These are phyloP conservation scores for Talaromyces sp. DNA, from an alignment of 2,329 filamentous ascomycete genomes.

Conservation along the genomic window DNA sequence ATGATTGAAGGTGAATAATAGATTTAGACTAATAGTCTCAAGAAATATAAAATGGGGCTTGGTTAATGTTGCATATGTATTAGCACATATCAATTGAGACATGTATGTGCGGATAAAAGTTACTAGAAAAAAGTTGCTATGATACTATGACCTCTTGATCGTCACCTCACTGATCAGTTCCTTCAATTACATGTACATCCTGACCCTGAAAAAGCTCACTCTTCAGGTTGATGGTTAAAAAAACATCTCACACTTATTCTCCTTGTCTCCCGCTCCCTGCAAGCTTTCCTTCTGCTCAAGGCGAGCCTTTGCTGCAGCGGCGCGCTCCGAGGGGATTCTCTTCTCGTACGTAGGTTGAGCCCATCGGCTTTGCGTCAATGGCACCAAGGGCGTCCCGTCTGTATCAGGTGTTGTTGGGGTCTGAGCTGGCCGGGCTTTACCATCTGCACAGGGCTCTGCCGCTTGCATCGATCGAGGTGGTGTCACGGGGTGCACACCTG, in stretches of 20 bases:
- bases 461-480: not conserved
- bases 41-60: not conserved
- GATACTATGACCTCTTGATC: not conserved
- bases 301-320: slow-evolving; percentile 30
- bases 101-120: not conserved
- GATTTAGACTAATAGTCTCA: not conserved
- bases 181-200: not conserved
- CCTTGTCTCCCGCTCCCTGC: slow-evolving; percentile 25
- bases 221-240: not conserved
- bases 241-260: slow-evolving; percentile 21
- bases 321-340: slow-evolving; percentile 25
- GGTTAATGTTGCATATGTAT: not conserved
- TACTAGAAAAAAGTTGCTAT: not conserved
- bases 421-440: not conserved
- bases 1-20: not conserved
- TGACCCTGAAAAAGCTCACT: no score
- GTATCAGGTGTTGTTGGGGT: not conserved
- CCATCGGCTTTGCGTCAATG: not conserved
- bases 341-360: not conserved
- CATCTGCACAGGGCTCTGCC: not conserved
- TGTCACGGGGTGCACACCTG: not conserved
- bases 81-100: not conserved
- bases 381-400: not conserved
- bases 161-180: not conserved
- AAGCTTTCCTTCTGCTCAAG: slow-evolving; percentile 25